Evolutionary conservation across 2,329 filamentous ascomycete species (phyloP).

Genomic region (Trichocomaceae sp.): DNA sequence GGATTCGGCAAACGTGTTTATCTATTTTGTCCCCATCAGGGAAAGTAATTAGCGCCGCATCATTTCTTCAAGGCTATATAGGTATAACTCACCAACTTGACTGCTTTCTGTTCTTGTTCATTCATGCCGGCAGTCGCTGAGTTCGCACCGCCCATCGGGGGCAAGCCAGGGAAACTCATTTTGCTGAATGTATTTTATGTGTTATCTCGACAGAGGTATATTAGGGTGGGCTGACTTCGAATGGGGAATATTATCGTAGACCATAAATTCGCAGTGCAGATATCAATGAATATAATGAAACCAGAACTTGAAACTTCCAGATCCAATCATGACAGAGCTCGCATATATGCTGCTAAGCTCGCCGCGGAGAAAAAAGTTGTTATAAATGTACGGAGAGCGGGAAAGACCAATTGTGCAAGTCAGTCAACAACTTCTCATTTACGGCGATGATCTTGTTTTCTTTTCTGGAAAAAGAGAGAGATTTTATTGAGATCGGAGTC

Average conservation of each 20-base stretch:
- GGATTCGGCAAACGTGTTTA: conserved; percentile 82
- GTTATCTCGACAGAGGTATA: not conserved
- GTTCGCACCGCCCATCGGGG: conserved; percentile 25
- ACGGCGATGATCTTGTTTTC: too few relatives aligned
- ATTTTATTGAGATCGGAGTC: too few relatives aligned
- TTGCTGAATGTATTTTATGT: not conserved
- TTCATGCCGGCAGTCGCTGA: conserved; percentile 32
- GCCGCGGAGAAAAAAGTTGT: too few relatives aligned
- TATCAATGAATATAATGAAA: not conserved
- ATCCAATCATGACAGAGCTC: not conserved
- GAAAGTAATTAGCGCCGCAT: not conserved
- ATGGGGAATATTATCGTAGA: not conserved
- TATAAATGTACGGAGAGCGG: too few relatives aligned
- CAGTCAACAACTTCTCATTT: not conserved
- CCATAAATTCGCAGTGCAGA: not conserved
- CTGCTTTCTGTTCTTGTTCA: conserved; percentile 44
- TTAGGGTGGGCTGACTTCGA: not conserved
- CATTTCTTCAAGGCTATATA: not conserved
- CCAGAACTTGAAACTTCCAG: not conserved
- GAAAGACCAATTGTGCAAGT: not conserved
- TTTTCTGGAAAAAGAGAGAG: too few relatives aligned
- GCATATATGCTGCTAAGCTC: not conserved
- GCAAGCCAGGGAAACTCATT: conserved; percentile 34
- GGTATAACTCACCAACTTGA: conserved; percentile 16
- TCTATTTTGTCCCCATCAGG: conserved; percentile 43